Conservation (phyloP, 1,139 yeast genomes). For the Pichia sp. region DNA sequence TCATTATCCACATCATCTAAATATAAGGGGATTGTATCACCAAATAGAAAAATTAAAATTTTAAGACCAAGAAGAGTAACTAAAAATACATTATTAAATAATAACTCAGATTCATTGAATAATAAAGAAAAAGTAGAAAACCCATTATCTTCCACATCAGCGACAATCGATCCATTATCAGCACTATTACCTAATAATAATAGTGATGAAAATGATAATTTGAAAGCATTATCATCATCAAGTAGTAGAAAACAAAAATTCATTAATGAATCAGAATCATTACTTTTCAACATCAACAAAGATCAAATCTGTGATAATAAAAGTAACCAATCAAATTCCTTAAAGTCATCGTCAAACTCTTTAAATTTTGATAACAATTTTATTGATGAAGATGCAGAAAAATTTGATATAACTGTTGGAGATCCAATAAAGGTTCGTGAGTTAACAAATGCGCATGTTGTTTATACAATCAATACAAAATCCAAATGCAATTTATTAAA, state of each 20-base stretch:
- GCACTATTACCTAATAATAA: slow-evolving; percentile 17
- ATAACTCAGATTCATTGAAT: slow-evolving; percentile 1
- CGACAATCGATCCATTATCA: slow-evolving; percentile 34
- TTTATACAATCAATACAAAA: slow-evolving; percentile 66
- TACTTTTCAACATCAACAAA: slow-evolving; percentile 25
- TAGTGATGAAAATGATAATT: slow-evolving; percentile 5
- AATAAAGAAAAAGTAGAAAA: slow-evolving; percentile 7
- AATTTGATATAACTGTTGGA: slow-evolving; percentile 66
- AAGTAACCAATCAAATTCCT: not conserved
- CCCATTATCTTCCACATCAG: slow-evolving; percentile 1
- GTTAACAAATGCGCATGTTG: slow-evolving; percentile 80
- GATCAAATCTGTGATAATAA: slow-evolving; percentile 6
- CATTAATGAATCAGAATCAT: slow-evolving; percentile 42
- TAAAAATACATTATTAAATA: slow-evolving; percentile 23
- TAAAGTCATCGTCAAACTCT: not conserved
- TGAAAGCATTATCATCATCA: slow-evolving; percentile 2
- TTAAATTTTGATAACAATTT: slow-evolving; percentile 12
- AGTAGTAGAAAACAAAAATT: slow-evolving; percentile 23
- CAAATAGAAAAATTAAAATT: slow-evolving; percentile 31
- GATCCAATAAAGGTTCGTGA: slow-evolving; percentile 94
- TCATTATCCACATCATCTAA: not conserved
- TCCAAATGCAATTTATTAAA: slow-evolving; percentile 35
- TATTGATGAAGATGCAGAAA: slow-evolving; percentile 23
- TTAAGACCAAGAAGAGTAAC: slow-evolving; percentile 42
- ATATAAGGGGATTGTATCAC: slow-evolving; percentile 25